These are phyloP conservation scores for Otatea glauca DNA, from an alignment of 176 grass and related monocot genomes.

Conservation along the genomic window DNA sequence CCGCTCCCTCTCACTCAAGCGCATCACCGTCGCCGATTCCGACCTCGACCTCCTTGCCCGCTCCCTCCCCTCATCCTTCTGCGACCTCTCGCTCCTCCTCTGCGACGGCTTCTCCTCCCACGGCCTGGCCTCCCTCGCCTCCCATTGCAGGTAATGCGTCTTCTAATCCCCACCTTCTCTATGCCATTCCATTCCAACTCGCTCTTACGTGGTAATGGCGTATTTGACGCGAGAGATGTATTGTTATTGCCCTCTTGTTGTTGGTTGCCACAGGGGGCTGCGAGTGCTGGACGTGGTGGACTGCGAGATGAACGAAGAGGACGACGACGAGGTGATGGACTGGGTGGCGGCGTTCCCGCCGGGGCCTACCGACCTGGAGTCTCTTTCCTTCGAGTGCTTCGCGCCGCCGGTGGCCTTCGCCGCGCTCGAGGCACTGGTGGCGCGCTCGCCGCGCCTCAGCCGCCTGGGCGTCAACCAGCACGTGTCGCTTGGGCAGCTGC, in stretches of 20 bases:
- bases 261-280: conserved; percentile 42
- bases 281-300: conserved; percentile 80
- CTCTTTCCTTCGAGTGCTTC: conserved; percentile 81
- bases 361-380: conserved; percentile 58
- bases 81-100: conserved; percentile 74
- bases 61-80: conserved; percentile 56
- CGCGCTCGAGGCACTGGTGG: conserved; percentile 68
- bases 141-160: conserved; percentile 78
- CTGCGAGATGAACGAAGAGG: conserved; percentile 63
- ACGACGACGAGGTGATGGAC: conserved; percentile 51
- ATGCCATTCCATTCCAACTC: conserved; percentile 11
- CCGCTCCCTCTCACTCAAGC: conserved; percentile 74
- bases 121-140: conserved; percentile 71
- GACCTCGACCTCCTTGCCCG: conserved; percentile 72
- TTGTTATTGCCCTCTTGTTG: conserved; percentile 7
- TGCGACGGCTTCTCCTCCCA: conserved; percentile 87
- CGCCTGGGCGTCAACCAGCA: conserved; percentile 76
- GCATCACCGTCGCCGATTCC: conserved; percentile 77
- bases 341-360: conserved; percentile 77
- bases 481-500: conserved; percentile 73
- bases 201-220: conserved; percentile 9
- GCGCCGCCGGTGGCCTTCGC: conserved; percentile 47
- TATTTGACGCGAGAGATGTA: neutral
- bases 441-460: conserved; percentile 67
- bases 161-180: neutral